Percentiles rank a stretch among this genome's conserved stretches.
Evolutionary conservation across 2,329 filamentous ascomycete genomes (phyloP).

Genomic region (Colletotrichum cordylinicola): DNA sequence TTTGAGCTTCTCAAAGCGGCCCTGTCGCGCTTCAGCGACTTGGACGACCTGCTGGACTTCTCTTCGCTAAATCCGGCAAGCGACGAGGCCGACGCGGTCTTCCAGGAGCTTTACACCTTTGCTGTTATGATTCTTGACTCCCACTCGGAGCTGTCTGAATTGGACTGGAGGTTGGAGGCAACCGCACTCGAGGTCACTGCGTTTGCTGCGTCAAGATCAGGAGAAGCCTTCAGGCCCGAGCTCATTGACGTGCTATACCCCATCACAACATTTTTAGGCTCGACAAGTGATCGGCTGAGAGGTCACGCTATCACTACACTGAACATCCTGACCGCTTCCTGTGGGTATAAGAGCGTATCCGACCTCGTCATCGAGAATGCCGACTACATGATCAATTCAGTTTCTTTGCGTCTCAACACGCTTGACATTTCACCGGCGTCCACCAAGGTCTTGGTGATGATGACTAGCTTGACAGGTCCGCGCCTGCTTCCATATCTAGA

Average conservation of each 20-base stretch:
- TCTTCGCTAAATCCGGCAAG: constrained; percentile 41
- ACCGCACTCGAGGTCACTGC: constrained; percentile 83
- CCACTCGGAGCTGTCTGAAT: constrained; percentile 50
- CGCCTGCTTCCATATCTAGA: constrained; percentile 86
- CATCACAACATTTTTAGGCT: constrained; percentile 86
- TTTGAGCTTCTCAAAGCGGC: constrained; percentile 72
- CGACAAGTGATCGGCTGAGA: constrained; percentile 69
- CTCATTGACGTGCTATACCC: constrained; percentile 92
- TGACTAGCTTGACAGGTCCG: constrained; percentile 86
- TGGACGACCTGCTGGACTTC: constrained; percentile 72
- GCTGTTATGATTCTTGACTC: constrained; percentile 68
- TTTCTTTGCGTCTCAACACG: constrained; percentile 86
- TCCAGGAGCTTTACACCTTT: constrained; percentile 73
- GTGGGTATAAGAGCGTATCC: constrained; percentile 76
- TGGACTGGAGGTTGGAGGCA: constrained; percentile 77
- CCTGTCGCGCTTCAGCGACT: constrained; percentile 53
- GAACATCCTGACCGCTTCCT: constrained; percentile 78
- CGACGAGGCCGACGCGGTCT: constrained; percentile 51
- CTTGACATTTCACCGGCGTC: constrained; percentile 92
- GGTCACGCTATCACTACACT: constrained; percentile 84
- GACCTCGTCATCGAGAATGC: constrained; percentile 88
- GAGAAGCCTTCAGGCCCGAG: constrained; percentile 77
- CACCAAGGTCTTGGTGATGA: constrained; percentile 90
- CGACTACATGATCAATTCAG: constrained; percentile 94
- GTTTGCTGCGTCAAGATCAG: constrained; percentile 72